These are phyloP conservation scores for Chytriomyces confervae DNA, from an alignment of 192 early-diverging fungal species.

Conservation along the genomic window DNA sequence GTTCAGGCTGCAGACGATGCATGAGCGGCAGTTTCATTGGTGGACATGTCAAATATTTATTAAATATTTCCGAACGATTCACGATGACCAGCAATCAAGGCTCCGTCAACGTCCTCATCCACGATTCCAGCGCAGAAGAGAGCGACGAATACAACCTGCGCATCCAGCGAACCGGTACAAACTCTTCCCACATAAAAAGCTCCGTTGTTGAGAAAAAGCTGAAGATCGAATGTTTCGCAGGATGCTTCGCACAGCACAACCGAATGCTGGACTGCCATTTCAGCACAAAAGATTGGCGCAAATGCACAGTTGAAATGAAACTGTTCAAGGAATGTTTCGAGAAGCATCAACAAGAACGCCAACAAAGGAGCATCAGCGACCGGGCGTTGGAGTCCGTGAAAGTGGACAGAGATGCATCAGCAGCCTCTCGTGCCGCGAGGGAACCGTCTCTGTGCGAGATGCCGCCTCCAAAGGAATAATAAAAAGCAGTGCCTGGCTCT, in stretches of 20 bases:
- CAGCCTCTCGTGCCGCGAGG: background rate
- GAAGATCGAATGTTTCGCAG: conserved; percentile 46
- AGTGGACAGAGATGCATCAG: background rate
- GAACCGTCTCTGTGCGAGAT: background rate
- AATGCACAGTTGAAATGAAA: conserved; percentile 77
- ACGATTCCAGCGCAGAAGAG: background rate
- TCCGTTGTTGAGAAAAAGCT: no score
- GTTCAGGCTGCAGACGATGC: no score
- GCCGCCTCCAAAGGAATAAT: background rate
- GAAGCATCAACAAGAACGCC: conserved; percentile 34
- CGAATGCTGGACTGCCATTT: conserved; percentile 81
- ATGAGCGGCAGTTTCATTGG: no score
- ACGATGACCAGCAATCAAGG: no score
- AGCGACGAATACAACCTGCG: conserved; percentile 19
- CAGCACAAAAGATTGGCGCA: conserved; percentile 87
- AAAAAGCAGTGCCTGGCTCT: background rate
- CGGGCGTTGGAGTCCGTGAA: conserved; percentile 11
- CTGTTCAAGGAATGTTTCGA: conserved; percentile 77
- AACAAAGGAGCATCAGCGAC: conserved; percentile 1
- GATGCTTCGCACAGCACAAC: conserved; percentile 84
- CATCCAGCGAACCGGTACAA: conserved; percentile 17
- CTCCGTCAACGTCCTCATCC: background rate
- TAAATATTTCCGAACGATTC: no score
- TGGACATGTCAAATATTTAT: no score
- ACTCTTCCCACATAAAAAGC: background rate